A percentile compares a stretch with the other conserved stretches of the same genome.
These are phyloP conservation scores for Lichtheimia corymbifera DNA, from an alignment of 371 early-diverging fungal genomes.

Conservation along the genomic window DNA sequence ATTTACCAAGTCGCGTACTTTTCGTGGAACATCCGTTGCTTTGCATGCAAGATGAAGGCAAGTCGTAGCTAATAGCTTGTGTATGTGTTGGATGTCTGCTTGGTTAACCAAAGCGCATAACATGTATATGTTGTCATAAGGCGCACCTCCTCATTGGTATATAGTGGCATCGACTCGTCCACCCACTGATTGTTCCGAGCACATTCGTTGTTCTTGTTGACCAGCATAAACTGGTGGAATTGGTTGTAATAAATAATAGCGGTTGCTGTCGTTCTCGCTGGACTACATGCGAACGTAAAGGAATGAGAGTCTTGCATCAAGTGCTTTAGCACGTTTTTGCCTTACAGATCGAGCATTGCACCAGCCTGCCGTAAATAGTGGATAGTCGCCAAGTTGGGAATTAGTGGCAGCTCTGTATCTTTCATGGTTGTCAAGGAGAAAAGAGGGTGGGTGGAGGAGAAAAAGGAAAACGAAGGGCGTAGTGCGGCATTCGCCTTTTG, in stretches of 20 bases:
- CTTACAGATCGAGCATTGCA: conserved; percentile 36
- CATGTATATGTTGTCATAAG: neutral
- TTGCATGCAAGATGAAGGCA: conserved; percentile 60
- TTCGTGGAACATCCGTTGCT: conserved; percentile 55
- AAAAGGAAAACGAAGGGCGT: neutral
- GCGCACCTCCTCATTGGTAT: conserved; percentile 39
- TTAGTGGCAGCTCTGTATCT: conserved; percentile 6
- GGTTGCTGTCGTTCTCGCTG: conserved; percentile 50
- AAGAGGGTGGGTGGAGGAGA: too few relatives aligned
- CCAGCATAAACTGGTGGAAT: conserved; percentile 36
- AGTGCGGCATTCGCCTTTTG: neutral
- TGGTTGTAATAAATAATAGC: conserved; percentile 49
- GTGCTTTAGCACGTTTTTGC: neutral
- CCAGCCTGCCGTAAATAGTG: conserved; percentile 32
- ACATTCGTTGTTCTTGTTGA: conserved; percentile 11
- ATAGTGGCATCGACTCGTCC: conserved; percentile 20
- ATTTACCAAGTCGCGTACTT: conserved; percentile 62
- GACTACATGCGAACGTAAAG: conserved; percentile 21
- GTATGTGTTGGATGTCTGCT: neutral
- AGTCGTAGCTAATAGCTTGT: conserved; percentile 49
- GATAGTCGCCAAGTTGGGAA: conserved; percentile 22
- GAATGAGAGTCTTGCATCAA: neutral
- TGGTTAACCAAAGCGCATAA: neutral
- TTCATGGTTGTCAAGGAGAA: neutral
- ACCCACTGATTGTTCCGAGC: conserved; percentile 24